A percentile compares a stretch with the other conserved stretches of the same genome.
phyloP scores from a whole-genome alignment of 2,329 filamentous ascomycete species.

The Colletotrichum magnum region DNA sequence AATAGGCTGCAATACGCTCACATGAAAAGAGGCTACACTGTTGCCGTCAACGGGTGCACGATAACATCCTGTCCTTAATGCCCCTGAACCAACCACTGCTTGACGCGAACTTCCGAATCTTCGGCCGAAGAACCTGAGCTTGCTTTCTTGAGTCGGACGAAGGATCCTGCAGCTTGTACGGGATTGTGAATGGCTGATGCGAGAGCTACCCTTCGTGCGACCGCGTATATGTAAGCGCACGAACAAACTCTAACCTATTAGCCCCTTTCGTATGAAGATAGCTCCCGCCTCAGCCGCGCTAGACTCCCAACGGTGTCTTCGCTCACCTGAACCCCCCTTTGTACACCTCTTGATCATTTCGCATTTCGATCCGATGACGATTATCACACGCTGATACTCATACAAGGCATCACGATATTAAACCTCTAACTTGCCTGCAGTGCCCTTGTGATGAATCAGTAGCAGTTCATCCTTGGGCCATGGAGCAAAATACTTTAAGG shows the following conservation, averaged over 20 bases:
- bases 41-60: background rate
- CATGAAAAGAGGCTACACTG: background rate
- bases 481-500: background rate
- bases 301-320: background rate
- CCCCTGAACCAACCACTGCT: background rate
- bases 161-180: conserved; percentile 8
- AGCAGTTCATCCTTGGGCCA: background rate
- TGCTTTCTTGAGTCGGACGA: conserved; percentile 11
- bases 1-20: background rate
- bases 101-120: background rate
- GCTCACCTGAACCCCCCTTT: conserved; percentile 9
- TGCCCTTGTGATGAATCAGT: no score
- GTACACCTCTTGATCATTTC: background rate
- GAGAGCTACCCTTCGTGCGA: background rate
- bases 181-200: background rate
- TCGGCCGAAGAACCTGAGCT: background rate
- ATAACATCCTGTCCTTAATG: background rate
- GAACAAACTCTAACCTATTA: conserved; percentile 18
- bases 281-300: conserved; percentile 23
- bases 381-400: background rate
- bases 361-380: conserved; percentile 10
- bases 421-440: background rate
- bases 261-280: conserved; percentile 17
- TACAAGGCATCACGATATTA: background rate
- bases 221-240: conserved; percentile 22